Evolutionary conservation across 2,329 filamentous ascomycete species (phyloP).

Genomic region (Paramyrothecium roridum): DNA sequence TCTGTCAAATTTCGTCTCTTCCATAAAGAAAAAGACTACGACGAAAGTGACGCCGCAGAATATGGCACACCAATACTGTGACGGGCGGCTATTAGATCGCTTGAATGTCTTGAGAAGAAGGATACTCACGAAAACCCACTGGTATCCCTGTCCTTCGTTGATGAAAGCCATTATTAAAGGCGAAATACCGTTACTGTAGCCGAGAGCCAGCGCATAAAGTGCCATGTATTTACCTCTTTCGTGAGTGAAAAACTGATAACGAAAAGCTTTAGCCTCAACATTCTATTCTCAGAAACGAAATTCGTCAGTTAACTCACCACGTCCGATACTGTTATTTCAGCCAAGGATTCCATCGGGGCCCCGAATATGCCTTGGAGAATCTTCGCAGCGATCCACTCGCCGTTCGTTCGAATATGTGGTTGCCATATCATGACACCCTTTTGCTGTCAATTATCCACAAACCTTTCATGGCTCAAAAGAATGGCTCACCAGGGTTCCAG

Average conservation of each 20-base stretch:
- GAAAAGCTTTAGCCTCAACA: no score
- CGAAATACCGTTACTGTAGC: conserved; percentile 23
- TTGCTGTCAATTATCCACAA: not conserved
- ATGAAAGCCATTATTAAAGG: conserved; percentile 30
- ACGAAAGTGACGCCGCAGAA: conserved; percentile 23
- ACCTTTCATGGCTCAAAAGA: no score
- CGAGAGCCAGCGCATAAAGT: conserved; percentile 22
- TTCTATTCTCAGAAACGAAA: no score
- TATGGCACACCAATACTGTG: conserved; percentile 25
- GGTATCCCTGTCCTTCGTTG: conserved; percentile 23
- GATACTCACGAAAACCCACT: conserved; percentile 20
- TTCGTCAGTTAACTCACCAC: no score
- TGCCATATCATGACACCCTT: conserved; percentile 4
- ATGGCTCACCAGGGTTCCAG: not conserved
- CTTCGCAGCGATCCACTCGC: conserved; percentile 20
- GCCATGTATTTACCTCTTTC: conserved; percentile 22
- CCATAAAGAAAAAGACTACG: conserved; percentile 46
- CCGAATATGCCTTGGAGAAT: conserved; percentile 23
- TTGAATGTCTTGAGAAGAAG: no score
- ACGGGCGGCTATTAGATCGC: no score
- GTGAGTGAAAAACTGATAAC: conserved; percentile 21
- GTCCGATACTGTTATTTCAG: conserved; percentile 23
- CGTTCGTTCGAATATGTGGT: conserved; percentile 5
- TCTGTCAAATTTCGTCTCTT: conserved; percentile 47
- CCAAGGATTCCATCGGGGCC: conserved; percentile 22